Evolutionary conservation across 106 monocot species (phyloP), one percentile per base, ranked within the genome.

Genomic region (Allium cepa): DNA sequence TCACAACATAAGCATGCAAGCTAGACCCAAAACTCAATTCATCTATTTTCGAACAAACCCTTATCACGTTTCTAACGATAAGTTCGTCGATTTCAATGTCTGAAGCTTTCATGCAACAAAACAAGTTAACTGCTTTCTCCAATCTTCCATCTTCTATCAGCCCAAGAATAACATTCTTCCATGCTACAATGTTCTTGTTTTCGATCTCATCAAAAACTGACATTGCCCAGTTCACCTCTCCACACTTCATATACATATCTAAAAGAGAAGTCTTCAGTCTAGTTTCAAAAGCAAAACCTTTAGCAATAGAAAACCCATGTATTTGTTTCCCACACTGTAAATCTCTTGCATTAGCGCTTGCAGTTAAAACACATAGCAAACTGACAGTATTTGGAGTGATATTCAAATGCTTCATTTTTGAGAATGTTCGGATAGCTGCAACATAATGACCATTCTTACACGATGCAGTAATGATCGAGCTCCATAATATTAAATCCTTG

Each of bases 81-180:
- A 69, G 64, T 26, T 72, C 77, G 27, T 75, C 80, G 45, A 77
- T 75, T 8, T 60, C 17, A 10, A 75, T 8, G 7, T 22, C 7
- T 26, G 64, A 78, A 62, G 62, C 22, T 70, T 77, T 80, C 87
- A 87, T 87, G 16, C n/a, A 14, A 26, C 55, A 72, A 71, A 83
- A 83, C 55, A 80, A 62, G 8, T 15, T 0, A 10, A 80, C 50
- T 8, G 83, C 71, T 57, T 72, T 56, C 26, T 46, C 62, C 14
- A 36, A 53, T 15, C 2, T 16, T 13, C 69, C 60, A 28, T 49
- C 55, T 11, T 56, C 60, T 8, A 68, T 75, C 64, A 57, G 78
- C 15, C 87, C 83, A 7, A 75, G 74, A 10, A 87, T 80, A 9
- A 87, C 68, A 36, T 60, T 87, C 50, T 63, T 81, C 86, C 86